Evolutionary conservation across 1,284 basidiomycete genomes (phyloP).

Genomic region (Sporisorium reilianum): DNA sequence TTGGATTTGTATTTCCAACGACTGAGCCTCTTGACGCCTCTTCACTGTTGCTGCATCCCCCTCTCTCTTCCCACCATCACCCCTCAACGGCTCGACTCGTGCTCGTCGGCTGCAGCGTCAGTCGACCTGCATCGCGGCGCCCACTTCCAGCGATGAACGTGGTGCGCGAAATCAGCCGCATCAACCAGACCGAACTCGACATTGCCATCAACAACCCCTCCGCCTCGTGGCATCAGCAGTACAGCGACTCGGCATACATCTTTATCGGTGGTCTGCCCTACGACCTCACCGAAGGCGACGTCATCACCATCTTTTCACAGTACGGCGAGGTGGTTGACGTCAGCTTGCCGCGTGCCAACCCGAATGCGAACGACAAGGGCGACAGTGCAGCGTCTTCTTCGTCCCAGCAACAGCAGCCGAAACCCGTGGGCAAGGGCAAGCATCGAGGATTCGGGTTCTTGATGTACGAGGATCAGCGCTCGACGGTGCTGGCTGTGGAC

Average conservation of each 20-base stretch:
- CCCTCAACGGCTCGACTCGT: too few relatives aligned
- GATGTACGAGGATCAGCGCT: constrained; percentile 99
- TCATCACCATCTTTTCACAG: constrained; percentile 97
- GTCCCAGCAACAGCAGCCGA: constrained; percentile 2
- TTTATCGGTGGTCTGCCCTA: constrained; percentile 77
- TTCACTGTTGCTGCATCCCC: too few relatives aligned
- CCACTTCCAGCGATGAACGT: constrained; percentile 33
- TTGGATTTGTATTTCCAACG: too few relatives aligned
- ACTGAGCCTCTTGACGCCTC: too few relatives aligned
- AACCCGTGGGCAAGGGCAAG: constrained; percentile 28
- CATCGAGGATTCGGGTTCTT: constrained; percentile 90
- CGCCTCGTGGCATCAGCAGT: constrained; percentile 96
- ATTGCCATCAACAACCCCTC: constrained; percentile 77
- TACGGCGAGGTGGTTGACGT: constrained; percentile 96
- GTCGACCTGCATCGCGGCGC: not conserved
- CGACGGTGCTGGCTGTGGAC: constrained; percentile 95
- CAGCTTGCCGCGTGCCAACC: constrained; percentile 77
- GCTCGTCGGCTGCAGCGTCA: too few relatives aligned
- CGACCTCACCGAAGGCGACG: constrained; percentile 91
- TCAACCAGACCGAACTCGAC: constrained; percentile 92
- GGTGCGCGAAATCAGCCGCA: constrained; percentile 89
- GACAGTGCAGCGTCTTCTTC: not conserved
- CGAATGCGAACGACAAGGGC: constrained; percentile 3
- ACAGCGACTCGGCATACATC: constrained; percentile 95
- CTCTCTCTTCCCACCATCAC: too few relatives aligned